These are phyloP conservation scores for Helichrysum umbraculigerum DNA, from an alignment of 129 eudicot genomes.

Conservation along the genomic window DNA sequence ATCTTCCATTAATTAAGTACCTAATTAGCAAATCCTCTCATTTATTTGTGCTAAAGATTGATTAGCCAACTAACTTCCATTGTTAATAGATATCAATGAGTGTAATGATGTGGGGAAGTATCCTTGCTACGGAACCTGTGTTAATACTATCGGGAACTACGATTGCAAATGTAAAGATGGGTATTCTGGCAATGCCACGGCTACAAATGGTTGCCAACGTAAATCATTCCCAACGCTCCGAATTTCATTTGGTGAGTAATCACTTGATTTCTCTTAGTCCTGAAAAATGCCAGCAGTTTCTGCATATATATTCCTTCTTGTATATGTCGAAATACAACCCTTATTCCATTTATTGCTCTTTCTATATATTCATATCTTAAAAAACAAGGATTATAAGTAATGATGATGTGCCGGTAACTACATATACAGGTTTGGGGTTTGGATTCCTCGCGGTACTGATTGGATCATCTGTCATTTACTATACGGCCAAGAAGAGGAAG, in stretches of 20 bases:
- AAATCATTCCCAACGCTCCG: neutral
- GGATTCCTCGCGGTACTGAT: neutral
- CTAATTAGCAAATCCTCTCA: too few species aligned
- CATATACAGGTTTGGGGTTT: neutral
- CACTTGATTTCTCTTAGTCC: too few species aligned
- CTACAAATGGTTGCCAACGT: constrained; percentile 13
- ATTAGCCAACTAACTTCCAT: too few species aligned
- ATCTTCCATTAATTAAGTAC: too few species aligned
- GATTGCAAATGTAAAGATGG: constrained; percentile 39
- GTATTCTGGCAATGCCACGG: constrained; percentile 25
- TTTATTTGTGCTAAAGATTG: too few species aligned
- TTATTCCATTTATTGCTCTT: too few species aligned
- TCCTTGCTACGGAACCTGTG: constrained; percentile 36
- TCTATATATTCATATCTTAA: too few species aligned
- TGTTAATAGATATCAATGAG: constrained; percentile 46
- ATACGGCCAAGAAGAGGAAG: neutral
- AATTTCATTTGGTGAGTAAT: neutral
- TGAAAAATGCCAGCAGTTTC: too few species aligned
- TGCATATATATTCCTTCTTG: too few species aligned
- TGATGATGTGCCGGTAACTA: neutral
- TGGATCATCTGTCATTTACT: too few species aligned
- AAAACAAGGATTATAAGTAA: too few species aligned
- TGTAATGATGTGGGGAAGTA: constrained; percentile 16
- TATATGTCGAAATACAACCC: too few species aligned
- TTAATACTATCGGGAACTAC: constrained; percentile 36